Percentiles rank a stretch among this genome's conserved stretches.
These are phyloP conservation scores for Mortierella sp. DNA, from an alignment of 371 early-diverging fungal genomes.

Conservation along the genomic window DNA sequence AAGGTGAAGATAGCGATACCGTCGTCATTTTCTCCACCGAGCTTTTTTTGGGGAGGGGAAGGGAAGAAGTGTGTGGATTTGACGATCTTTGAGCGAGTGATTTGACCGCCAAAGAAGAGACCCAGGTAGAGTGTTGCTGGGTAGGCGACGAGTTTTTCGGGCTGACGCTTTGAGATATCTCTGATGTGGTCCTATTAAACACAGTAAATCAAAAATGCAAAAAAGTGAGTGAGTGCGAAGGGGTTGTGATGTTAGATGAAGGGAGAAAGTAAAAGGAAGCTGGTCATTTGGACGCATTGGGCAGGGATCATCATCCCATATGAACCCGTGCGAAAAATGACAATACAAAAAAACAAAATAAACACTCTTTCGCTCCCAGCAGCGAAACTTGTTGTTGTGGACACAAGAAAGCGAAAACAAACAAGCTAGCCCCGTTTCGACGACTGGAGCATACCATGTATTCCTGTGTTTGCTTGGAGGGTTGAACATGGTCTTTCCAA, in stretches of 20 bases:
- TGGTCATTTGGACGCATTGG: not conserved
- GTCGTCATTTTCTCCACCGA: constrained; percentile 43
- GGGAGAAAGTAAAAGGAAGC: not conserved
- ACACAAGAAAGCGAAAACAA: not conserved
- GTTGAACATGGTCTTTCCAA: constrained; percentile 33
- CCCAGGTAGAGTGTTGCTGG: constrained; percentile 50
- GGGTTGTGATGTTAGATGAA: not conserved
- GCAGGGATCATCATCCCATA: not conserved
- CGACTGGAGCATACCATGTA: constrained; percentile 26
- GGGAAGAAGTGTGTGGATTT: constrained; percentile 45
- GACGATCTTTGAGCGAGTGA: constrained; percentile 40
- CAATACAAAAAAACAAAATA: not conserved
- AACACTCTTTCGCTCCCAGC: not conserved
- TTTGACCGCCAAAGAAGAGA: constrained; percentile 49
- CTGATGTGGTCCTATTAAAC: constrained; percentile 41
- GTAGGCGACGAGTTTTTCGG: constrained; percentile 44
- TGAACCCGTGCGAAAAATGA: not conserved
- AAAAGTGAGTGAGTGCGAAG: not conserved
- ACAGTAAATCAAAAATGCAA: not conserved
- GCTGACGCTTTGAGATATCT: constrained; percentile 40
- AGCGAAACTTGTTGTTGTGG: not conserved
- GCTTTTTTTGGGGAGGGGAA: constrained; percentile 41
- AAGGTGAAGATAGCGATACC: constrained; percentile 54
- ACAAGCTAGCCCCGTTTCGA: too few relatives aligned
- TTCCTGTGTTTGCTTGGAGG: constrained; percentile 26